Evolutionary conservation across 345 rosid genomes (phyloP).

Genomic region (Corymbia maculata): DNA sequence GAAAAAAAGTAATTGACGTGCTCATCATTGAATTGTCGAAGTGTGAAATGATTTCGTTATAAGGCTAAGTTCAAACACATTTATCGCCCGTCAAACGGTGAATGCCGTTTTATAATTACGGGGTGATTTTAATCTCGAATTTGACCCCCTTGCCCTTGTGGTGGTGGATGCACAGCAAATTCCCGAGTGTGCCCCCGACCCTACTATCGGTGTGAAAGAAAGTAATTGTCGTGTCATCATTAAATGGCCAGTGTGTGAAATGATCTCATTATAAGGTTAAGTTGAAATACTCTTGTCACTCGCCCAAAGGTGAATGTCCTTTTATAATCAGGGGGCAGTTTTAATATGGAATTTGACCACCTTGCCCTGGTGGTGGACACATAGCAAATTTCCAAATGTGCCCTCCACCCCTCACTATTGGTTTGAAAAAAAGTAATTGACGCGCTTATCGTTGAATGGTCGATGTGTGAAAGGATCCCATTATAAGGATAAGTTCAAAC

Average conservation of each 20-base stretch:
- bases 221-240: accelerated
- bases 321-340: background rate
- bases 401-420: accelerated
- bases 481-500: background rate
- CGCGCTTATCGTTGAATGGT: background rate
- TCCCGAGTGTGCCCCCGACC: background rate
- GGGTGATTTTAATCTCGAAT: accelerated
- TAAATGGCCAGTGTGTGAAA: background rate
- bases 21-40: accelerated
- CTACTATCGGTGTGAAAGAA: accelerated
- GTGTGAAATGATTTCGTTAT: background rate
- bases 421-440: accelerated
- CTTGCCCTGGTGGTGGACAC: background rate
- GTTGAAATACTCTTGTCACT: accelerated
- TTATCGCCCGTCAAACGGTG: accelerated
- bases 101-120: background rate
- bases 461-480: background rate
- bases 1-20: background rate
- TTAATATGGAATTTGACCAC: no score
- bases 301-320: background rate
- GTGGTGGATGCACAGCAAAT: background rate
- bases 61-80: accelerated
- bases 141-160: accelerated
- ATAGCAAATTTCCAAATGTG: background rate
- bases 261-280: background rate